Conservation (phyloP, 2,329 filamentous ascomycete species). For the Aspergillus calidoustus region DNA sequence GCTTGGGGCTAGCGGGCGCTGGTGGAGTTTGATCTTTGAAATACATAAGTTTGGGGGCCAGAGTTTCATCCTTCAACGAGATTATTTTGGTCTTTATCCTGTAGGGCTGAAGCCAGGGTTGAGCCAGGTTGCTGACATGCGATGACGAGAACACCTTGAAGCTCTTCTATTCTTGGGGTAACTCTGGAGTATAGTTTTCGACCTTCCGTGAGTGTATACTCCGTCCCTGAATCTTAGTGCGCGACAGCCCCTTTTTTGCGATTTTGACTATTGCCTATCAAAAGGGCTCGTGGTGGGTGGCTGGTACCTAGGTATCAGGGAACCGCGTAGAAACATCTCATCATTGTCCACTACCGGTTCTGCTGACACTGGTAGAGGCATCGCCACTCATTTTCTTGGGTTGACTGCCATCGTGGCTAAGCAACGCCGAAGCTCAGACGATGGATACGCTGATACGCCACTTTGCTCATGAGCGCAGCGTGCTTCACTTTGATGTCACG, state of each 20-base stretch:
- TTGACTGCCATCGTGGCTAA: not conserved
- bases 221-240: not conserved
- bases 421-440: not conserved
- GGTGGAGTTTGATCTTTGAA: not conserved
- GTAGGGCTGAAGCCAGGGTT: not conserved
- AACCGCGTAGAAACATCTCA: not conserved
- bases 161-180: not conserved
- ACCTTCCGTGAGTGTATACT: not conserved
- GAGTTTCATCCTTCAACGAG: not conserved
- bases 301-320: not conserved
- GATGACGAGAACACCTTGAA: not conserved
- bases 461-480: not conserved
- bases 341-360: not conserved
- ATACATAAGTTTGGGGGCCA: not conserved
- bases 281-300: not conserved
- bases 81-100: not conserved
- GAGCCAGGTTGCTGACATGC: not conserved
- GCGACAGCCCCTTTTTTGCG: not conserved
- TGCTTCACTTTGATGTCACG: too few relatives aligned
- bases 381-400: not conserved
- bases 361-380: not conserved
- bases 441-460: not conserved
- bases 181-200: not conserved
- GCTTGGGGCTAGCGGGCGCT: not conserved
- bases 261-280: not conserved